Evolutionary conservation across 2,329 filamentous ascomycete species (phyloP).

Genomic region (Pestalotiopsis sp.): DNA sequence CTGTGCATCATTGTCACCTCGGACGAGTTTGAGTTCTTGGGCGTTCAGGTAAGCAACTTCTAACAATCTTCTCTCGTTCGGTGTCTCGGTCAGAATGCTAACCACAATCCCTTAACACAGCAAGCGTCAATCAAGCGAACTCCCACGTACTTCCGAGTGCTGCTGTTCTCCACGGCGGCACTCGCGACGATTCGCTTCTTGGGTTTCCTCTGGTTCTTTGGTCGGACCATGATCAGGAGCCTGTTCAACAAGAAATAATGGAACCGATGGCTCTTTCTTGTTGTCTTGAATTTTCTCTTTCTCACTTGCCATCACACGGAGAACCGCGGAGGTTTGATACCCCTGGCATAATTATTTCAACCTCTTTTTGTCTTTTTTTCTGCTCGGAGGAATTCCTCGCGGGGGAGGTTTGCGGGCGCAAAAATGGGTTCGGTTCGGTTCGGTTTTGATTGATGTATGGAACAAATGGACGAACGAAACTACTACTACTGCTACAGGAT

Average conservation of each 20-base stretch:
- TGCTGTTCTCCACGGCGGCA: conserved; percentile 86
- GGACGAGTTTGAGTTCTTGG: conserved; percentile 80
- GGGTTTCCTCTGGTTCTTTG: conserved; percentile 93
- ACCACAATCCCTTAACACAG: conserved; percentile 45
- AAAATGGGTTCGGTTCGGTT: neutral
- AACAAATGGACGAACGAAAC: neutral
- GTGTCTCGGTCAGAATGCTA: neutral
- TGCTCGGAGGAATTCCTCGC: no score
- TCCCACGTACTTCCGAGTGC: conserved; percentile 87
- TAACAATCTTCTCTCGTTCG: neutral
- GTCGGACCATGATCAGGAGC: conserved; percentile 93
- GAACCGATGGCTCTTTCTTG: neutral
- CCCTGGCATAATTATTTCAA: neutral
- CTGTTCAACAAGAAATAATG: conserved; percentile 61
- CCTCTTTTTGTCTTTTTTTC: neutral
- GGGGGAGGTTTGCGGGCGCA: neutral
- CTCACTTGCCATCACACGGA: neutral
- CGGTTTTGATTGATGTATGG: neutral
- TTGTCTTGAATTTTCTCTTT: neutral
- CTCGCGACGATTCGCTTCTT: conserved; percentile 87
- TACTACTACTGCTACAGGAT: no score
- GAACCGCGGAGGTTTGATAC: neutral
- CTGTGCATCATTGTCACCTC: conserved; percentile 88
- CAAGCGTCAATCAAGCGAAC: conserved; percentile 73
- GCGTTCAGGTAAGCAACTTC: conserved; percentile 73